These are phyloP conservation scores for Lactifluus hygrophoroides DNA, from an alignment of 768 basidiomycete species.

Conservation along the genomic window DNA sequence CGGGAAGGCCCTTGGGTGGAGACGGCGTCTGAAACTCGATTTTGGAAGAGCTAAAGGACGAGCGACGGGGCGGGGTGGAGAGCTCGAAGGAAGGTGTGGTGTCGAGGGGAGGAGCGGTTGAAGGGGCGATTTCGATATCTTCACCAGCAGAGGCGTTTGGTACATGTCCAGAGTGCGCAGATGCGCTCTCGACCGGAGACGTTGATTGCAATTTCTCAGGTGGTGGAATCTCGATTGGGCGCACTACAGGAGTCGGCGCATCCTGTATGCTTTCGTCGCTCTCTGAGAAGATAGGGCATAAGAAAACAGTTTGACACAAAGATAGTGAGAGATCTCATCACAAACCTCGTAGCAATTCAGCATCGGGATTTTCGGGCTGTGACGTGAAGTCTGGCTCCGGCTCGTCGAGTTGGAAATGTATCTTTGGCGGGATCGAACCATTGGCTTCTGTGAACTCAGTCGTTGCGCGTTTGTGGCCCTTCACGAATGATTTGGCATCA, in stretches of 20 bases:
- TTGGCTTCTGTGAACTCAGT: slow-evolving; percentile 26
- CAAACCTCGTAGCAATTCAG: slow-evolving; percentile 7
- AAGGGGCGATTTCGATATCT: neutral
- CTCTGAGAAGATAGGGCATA: slow-evolving; percentile 22
- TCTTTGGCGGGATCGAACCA: slow-evolving; percentile 23
- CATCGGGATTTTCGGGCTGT: neutral
- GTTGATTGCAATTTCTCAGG: slow-evolving; percentile 26
- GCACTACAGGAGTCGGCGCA: slow-evolving; percentile 9
- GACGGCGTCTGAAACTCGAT: slow-evolving; percentile 54
- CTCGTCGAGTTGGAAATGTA: slow-evolving; percentile 10
- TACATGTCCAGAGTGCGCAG: neutral
- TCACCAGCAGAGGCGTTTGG: neutral
- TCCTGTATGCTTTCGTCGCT: slow-evolving; percentile 31
- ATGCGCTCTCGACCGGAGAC: slow-evolving; percentile 13
- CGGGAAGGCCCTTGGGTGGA: slow-evolving; percentile 52
- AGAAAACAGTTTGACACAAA: slow-evolving; percentile 17
- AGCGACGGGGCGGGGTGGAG: slow-evolving; percentile 42
- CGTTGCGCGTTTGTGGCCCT: slow-evolving; percentile 24
- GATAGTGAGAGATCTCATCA: slow-evolving; percentile 17
- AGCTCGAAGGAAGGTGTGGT: slow-evolving; percentile 23
- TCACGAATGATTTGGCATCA: slow-evolving; percentile 21
- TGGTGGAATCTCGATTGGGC: slow-evolving; percentile 15
- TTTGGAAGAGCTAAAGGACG: slow-evolving; percentile 35
- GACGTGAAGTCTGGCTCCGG: neutral
- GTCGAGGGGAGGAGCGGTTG: slow-evolving; percentile 19